Base-by-base conservation (phyloP, 1,284 basidiomycete genomes). In the Boletus smithii region DNA sequence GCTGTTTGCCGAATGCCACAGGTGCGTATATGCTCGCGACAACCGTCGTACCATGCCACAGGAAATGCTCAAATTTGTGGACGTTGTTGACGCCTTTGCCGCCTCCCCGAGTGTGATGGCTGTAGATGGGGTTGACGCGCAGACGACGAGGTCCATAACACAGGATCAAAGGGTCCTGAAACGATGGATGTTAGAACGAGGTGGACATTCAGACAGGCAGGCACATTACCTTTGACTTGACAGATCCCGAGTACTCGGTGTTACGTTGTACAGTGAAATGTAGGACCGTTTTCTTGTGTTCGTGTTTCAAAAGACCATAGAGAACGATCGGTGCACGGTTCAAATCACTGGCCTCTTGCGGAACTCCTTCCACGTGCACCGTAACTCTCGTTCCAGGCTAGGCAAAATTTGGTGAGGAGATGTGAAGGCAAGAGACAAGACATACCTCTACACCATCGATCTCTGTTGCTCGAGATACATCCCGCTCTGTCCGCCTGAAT, bases 231-330 rank as follows among this genome's bases (percentile, higher is more conserved):
- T 99, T 99, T 4, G 95, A 95, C 53, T 87, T 80, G 14, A 99
- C 88, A 8, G 89, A 85, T 26, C 79, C 91, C 10, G 81, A 79
- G 67, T 91, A 98, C 69, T 99, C 97, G 1, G 95, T 99, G 62
- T 99, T 99, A 16, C 97, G 76, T 65, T 95, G 92, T 1, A 97
- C 80, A 9, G 90, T 86, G 57, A 99, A 97, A 68, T 99, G 92
- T 34, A 97, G 73, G 10, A 95, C 90, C 7, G 93, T 88, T 58
- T 89, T 85, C 72, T 99, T 99, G 74, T 98, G 95, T 63, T 99
- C 97, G 66, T 99, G 95, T 60, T 93, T 86, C 46, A 95, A 73
- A 33, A 99, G 75, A 3, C 88, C 88, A 59, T 95, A 94, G 8
- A 95, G 61, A 18, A 88, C 74, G 55, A 95, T 73, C 0, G 88